phyloP scores from a whole-genome alignment of 2,329 filamentous ascomycete species.

The Aspergillus quadrilineatus region DNA sequence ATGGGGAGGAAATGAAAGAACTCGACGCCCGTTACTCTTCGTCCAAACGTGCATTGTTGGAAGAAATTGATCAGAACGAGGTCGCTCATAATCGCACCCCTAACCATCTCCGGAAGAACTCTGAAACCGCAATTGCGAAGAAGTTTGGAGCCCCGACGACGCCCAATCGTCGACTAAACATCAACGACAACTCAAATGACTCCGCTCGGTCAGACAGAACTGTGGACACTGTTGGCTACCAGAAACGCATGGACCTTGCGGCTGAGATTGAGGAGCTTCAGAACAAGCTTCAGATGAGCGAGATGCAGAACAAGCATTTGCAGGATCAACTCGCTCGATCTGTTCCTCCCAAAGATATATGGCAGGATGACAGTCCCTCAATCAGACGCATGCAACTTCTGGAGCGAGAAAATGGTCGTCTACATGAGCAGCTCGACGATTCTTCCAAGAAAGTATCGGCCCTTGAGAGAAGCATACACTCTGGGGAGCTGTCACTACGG shows the following conservation, averaged over 20 bases:
- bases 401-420: slow-evolving; percentile 83
- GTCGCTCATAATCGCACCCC: slow-evolving; percentile 71
- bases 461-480: slow-evolving; percentile 80
- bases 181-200: slow-evolving; percentile 65
- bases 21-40: slow-evolving; percentile 61
- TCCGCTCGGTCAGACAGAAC: slow-evolving; percentile 83
- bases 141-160: slow-evolving; percentile 75
- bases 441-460: slow-evolving; percentile 88
- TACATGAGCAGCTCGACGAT: slow-evolving; percentile 93
- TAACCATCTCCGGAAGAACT: slow-evolving; percentile 63
- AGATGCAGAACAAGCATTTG: slow-evolving; percentile 93
- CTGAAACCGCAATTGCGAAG: slow-evolving; percentile 52
- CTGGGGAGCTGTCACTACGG: slow-evolving; percentile 81
- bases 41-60: slow-evolving; percentile 71
- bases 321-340: slow-evolving; percentile 78
- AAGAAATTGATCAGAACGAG: slow-evolving; percentile 85
- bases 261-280: slow-evolving; percentile 88
- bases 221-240: slow-evolving; percentile 77
- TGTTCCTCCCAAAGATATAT: slow-evolving; percentile 61
- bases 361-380: slow-evolving; percentile 74
- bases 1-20: slow-evolving; percentile 69
- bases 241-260: slow-evolving; percentile 86
- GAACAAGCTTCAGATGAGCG: slow-evolving; percentile 86
- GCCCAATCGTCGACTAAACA: slow-evolving; percentile 69
- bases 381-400: slow-evolving; percentile 81